phyloP scores from a whole-genome alignment of 2,329 filamentous ascomycete species.

The Claviceps sp. region DNA sequence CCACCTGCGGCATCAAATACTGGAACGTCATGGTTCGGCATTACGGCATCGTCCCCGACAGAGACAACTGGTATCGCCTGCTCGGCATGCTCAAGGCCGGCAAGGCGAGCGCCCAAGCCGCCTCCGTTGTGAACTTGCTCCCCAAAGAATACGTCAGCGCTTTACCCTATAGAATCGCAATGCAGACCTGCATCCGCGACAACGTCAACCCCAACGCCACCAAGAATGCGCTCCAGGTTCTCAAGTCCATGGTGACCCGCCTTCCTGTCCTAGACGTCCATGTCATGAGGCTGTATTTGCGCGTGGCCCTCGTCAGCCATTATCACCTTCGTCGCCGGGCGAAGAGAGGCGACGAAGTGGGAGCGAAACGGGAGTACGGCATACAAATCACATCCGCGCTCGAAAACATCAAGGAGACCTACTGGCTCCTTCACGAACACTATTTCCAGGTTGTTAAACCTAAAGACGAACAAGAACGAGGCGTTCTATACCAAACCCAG shows the following conservation, averaged over 20 bases:
- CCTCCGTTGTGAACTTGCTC: conserved; percentile 44
- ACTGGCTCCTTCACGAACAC: conserved; percentile 25
- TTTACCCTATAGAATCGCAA: conserved; percentile 56
- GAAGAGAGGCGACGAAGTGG: conserved; percentile 16
- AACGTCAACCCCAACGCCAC: conserved; percentile 61
- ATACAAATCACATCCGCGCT: conserved; percentile 37
- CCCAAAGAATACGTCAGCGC: conserved; percentile 28
- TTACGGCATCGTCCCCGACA: conserved; percentile 55
- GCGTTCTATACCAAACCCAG: conserved; percentile 20
- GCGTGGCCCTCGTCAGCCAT: conserved; percentile 36
- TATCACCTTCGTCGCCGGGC: conserved; percentile 22
- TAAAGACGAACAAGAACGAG: conserved; percentile 13
- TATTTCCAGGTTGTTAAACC: conserved; percentile 18
- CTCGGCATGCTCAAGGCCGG: conserved; percentile 53
- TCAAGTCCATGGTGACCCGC: conserved; percentile 45
- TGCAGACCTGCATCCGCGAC: conserved; percentile 63
- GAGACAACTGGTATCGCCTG: conserved; percentile 54
- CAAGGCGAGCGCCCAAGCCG: conserved; percentile 49
- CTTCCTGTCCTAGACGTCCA: conserved; percentile 33
- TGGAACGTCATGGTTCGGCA: conserved; percentile 59
- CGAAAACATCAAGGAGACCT: conserved; percentile 35
- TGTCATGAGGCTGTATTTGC: conserved; percentile 42
- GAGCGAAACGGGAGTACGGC: conserved; percentile 31
- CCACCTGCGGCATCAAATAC: conserved; percentile 55
- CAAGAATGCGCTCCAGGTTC: conserved; percentile 46